Conservation (phyloP, 805 yeast species). For the Metschnikowia anglica region DNA sequence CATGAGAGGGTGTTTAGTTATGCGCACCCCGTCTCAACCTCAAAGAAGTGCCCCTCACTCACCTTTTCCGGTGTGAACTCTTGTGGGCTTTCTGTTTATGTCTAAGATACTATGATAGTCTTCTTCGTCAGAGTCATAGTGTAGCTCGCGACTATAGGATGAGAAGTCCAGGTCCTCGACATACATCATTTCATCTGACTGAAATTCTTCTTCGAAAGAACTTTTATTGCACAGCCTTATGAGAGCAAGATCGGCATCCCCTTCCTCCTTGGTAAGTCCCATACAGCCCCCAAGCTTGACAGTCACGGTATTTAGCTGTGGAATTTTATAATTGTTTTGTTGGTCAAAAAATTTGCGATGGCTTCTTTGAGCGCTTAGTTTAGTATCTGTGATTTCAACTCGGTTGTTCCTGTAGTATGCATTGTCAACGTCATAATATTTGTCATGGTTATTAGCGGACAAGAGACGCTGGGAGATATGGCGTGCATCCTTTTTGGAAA, state of each 20-base stretch:
- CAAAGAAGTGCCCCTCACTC: neutral
- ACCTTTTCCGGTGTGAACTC: neutral
- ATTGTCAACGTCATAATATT: constrained; percentile 24
- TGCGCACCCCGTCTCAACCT: too few relatives aligned
- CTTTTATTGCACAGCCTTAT: constrained; percentile 5
- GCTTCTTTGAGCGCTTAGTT: constrained; percentile 13
- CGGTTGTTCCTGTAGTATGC: constrained; percentile 29
- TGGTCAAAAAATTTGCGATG: constrained; percentile 6
- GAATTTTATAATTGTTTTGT: constrained; percentile 15
- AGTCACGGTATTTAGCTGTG: constrained; percentile 16
- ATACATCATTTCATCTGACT: neutral
- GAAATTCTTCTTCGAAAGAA: neutral
- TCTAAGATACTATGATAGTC: constrained; percentile 13
- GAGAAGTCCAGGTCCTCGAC: constrained; percentile 9
- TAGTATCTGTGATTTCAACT: constrained; percentile 34
- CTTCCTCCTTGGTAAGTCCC: constrained; percentile 17
- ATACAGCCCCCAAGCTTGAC: constrained; percentile 17
- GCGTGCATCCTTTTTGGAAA: constrained; percentile 14
- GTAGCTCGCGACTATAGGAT: constrained; percentile 6
- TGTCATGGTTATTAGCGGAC: constrained; percentile 20
- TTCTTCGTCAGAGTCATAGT: constrained; percentile 7
- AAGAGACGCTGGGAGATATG: constrained; percentile 11
- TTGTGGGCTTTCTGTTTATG: constrained; percentile 9
- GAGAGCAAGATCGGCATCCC: constrained; percentile 16
- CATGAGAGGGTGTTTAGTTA: too few relatives aligned